These are phyloP conservation scores for Rhododendron henanense DNA, from an alignment of 148 eudicot genomes.

Conservation along the genomic window DNA sequence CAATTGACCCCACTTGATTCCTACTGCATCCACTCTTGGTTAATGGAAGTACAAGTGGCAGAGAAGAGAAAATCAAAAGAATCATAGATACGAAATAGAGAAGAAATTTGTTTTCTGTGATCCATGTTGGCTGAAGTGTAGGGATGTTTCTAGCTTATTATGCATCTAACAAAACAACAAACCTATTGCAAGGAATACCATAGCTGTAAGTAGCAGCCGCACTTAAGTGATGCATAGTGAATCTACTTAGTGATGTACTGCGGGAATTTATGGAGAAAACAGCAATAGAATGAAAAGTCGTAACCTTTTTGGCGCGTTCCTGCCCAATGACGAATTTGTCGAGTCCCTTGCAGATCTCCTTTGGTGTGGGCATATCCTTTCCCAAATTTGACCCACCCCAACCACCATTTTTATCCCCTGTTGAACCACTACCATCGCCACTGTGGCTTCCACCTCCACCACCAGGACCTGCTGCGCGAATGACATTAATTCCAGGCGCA, in stretches of 20 bases:
- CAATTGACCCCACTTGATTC: background rate
- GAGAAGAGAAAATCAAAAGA: background rate
- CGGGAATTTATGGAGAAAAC: background rate
- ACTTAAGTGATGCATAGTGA: background rate
- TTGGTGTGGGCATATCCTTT: slow-evolving; percentile 68
- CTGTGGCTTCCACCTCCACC: slow-evolving; percentile 21
- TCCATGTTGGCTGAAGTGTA: background rate
- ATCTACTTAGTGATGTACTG: background rate
- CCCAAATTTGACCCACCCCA: slow-evolving; percentile 80
- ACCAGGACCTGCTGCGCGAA: slow-evolving; percentile 30
- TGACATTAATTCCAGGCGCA: slow-evolving; percentile 57
- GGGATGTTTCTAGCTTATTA: background rate
- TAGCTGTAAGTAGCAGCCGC: background rate
- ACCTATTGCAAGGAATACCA: background rate
- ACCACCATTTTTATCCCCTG: slow-evolving; percentile 34
- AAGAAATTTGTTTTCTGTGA: background rate
- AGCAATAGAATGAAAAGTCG: background rate
- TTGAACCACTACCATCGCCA: slow-evolving; percentile 11
- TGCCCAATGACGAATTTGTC: slow-evolving; percentile 84
- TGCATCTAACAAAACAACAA: background rate
- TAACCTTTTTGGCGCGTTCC: slow-evolving; percentile 71
- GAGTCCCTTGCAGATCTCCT: slow-evolving; percentile 70
- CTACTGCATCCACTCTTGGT: background rate
- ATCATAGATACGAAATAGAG: background rate
- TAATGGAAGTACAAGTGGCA: background rate